These are phyloP conservation scores for Carex kokanica DNA, from an alignment of 176 grass and related monocot genomes.

Conservation along the genomic window DNA sequence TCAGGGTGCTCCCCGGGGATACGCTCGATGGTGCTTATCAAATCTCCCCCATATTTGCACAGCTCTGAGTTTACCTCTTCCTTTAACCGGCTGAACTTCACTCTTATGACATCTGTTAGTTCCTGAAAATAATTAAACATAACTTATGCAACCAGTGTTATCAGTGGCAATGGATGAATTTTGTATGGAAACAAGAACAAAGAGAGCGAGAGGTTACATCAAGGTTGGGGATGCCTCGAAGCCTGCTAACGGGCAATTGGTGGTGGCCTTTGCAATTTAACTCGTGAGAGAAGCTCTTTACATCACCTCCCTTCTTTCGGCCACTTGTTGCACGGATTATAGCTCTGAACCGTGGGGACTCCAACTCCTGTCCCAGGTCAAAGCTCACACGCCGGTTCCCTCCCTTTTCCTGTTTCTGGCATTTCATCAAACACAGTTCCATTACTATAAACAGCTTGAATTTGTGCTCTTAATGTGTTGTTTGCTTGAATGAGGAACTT, in stretches of 20 bases:
- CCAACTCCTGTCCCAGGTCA: conserved; percentile 54
- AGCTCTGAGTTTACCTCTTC: conserved; percentile 75
- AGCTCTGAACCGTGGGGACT: conserved; percentile 83
- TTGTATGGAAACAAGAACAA: background rate
- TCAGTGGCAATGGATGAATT: conserved; percentile 4
- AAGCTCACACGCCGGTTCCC: conserved; percentile 24
- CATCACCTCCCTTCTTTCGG: conserved; percentile 64
- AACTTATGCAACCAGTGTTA: conserved; percentile 2
- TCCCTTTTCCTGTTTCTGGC: conserved; percentile 20
- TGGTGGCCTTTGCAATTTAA: conserved; percentile 38
- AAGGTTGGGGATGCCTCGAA: conserved; percentile 31
- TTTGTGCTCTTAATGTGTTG: background rate
- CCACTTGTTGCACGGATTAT: conserved; percentile 79
- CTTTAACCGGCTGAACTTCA: conserved; percentile 73
- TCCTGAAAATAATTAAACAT: conserved; percentile 41
- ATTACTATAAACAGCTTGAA: background rate
- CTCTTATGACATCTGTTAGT: conserved; percentile 54
- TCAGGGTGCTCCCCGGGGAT: conserved; percentile 7
- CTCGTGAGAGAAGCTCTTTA: conserved; percentile 97
- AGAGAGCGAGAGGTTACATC: conserved; percentile 28
- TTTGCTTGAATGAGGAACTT: conserved; percentile 8
- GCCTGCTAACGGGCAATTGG: conserved; percentile 44
- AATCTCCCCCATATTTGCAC: conserved; percentile 68
- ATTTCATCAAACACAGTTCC: conserved; percentile 8
- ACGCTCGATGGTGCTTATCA: conserved; percentile 49